Percentiles rank a stretch among this genome's conserved stretches.
phyloP scores from a whole-genome alignment of 2,329 filamentous ascomycete species.

The Colletotrichum sp. region DNA sequence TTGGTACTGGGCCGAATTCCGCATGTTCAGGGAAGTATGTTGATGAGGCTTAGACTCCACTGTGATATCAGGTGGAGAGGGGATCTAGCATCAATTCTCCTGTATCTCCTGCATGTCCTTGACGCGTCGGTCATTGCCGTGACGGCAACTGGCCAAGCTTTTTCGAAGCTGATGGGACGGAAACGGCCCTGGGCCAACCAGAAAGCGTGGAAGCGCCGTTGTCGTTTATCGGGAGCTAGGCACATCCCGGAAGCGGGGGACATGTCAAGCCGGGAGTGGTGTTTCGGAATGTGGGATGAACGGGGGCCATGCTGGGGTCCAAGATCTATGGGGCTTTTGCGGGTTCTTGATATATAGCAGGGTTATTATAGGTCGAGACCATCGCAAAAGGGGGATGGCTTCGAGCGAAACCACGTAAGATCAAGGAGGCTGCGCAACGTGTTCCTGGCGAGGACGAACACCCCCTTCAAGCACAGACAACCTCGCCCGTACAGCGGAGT shows the following conservation, averaged over 20 bases:
- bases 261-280: background rate
- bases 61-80: background rate
- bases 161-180: background rate
- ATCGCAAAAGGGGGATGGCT: background rate
- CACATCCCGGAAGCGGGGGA: background rate
- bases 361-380: background rate
- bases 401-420: background rate
- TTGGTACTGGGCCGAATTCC: background rate
- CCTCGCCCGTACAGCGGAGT: background rate
- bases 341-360: background rate
- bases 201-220: background rate
- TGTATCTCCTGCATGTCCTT: background rate
- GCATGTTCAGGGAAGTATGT: background rate
- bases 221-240: background rate
- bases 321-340: background rate
- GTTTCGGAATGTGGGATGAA: slow-evolving; percentile 13
- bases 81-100: background rate
- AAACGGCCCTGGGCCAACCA: background rate
- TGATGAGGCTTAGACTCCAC: background rate
- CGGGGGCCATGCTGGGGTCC: background rate
- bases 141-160: background rate
- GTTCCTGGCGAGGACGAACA: background rate
- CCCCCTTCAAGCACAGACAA: background rate
- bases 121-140: background rate
- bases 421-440: background rate